Base-by-base conservation (phyloP, 352 stramenopile species). In the Globisporangium splendens region DNA sequence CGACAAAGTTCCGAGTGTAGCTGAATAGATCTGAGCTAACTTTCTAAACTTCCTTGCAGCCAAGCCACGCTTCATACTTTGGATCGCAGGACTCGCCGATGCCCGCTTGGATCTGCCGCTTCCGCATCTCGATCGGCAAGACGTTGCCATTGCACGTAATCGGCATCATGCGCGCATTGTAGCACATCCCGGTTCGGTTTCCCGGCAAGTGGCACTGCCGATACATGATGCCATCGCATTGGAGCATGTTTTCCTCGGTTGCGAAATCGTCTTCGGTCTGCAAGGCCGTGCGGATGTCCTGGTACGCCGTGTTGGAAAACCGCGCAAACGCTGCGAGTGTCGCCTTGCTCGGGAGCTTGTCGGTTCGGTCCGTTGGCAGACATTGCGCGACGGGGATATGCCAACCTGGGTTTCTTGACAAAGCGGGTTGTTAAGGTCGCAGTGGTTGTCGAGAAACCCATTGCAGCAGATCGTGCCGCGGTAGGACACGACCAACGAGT, bases 401-500 rank as follows among this genome's bases (percentile, higher is more conserved):
- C 28, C 28, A 35, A 8, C 2, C 28, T 35, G 28, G 28, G 28
- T 35, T 35, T 35, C 28, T 8, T 35, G 28, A 8, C 28, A 35
- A 8, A 35, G 28, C 5, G 28, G 28, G 47, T 49, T 70, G 2
- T 10, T 62, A 11, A 80, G 50, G 56, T 75, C 44, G 50, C 72
- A 80, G 7, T 10, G 24, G 13, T 38, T 50, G n/a, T 52, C 47
- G 10, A 75, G 46, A 41, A 77, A 77, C 10, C 71, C 71, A 46
- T 77, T 66, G 38, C 65, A 76, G 55, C 63, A 69, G 28, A 66
- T 61, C 14, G 39, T 18, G 35, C 57, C 56, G 7, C 54, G 46
- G 8, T 50, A 46, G 8, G 33, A 38, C 14, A 70, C 22, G 11
- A 70, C 49, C 28, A 82, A 41, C 1, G 22, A 43, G 56, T 65